Conservation (phyloP, 805 yeast genomes). For the Kazachstania martiniae region DNA sequence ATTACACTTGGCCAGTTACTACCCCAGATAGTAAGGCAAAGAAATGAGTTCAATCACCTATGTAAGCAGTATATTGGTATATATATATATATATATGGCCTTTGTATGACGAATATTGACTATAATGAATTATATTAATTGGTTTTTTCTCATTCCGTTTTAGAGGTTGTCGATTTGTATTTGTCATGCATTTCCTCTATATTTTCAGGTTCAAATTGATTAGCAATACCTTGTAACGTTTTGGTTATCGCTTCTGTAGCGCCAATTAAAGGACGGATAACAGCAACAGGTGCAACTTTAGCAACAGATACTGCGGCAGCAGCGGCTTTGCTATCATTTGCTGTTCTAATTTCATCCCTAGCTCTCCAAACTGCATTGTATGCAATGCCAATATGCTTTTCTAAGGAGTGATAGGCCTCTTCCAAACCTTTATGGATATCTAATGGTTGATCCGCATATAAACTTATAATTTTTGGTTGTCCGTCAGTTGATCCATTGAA, state of each 20-base stretch:
- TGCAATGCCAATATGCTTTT: conserved; percentile 56
- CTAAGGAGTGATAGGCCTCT: conserved; percentile 65
- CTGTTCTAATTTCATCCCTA: conserved; percentile 31
- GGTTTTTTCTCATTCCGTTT: neutral
- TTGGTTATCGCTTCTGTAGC: conserved; percentile 84
- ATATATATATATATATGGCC: neutral
- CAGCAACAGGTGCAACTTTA: conserved; percentile 67
- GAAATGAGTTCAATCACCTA: too few relatives aligned
- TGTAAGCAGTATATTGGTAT: neutral
- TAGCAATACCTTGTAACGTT: conserved; percentile 73
- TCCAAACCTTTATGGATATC: conserved; percentile 60
- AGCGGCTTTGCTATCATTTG: conserved; percentile 36
- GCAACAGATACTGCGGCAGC: conserved; percentile 59
- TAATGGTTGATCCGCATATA: conserved; percentile 78
- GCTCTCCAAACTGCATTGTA: conserved; percentile 50
- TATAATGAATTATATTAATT: neutral
- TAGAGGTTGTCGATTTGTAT: conserved; percentile 33
- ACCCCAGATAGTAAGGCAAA: conserved; percentile 28
- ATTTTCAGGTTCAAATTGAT: conserved; percentile 62
- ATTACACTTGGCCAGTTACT: conserved; percentile 88
- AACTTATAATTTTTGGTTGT: conserved; percentile 40
- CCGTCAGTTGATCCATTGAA: conserved; percentile 8
- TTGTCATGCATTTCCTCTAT: conserved; percentile 52
- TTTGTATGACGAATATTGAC: neutral
- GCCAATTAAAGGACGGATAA: conserved; percentile 81